Evolutionary conservation across 1,139 yeast genomes (phyloP).

Genomic region (Debaryomyces psychrophilus): DNA sequence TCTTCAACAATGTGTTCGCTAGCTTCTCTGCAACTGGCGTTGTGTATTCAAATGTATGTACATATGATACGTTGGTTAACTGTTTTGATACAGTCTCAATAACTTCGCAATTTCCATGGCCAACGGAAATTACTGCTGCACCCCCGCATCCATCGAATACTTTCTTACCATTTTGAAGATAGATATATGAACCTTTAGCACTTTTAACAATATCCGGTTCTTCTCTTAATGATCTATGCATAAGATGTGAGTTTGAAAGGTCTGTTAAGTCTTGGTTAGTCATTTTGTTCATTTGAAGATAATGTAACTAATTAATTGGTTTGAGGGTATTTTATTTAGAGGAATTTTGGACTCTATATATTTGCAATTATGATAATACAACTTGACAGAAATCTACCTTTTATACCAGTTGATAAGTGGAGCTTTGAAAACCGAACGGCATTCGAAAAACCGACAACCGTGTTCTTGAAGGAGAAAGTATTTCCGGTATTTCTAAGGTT

Average conservation of each 20-base stretch:
- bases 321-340: no score
- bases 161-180: constrained; percentile 18
- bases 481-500: not conserved
- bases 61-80: constrained; percentile 17
- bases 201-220: constrained; percentile 14
- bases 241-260: constrained; percentile 3
- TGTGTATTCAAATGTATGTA: constrained; percentile 16
- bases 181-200: constrained; percentile 19
- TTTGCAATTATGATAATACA: no score
- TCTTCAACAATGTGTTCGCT: constrained; percentile 14
- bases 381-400: no score
- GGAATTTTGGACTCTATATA: no score
- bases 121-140: constrained; percentile 33
- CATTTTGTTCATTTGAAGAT: not conserved
- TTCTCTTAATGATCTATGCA: constrained; percentile 15
- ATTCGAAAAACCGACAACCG: not conserved
- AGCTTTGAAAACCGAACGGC: not conserved
- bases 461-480: not conserved
- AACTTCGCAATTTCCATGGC: constrained; percentile 28
- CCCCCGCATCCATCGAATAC: constrained; percentile 33
- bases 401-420: no score
- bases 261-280: not conserved
- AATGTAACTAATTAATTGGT: no score
- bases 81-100: constrained; percentile 23
- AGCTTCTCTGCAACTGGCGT: constrained; percentile 15